Percentiles rank a stretch among this genome's conserved stretches.
phyloP scores from a whole-genome alignment of 495 filamentous ascomycete species.

The Sordaria brevicollis region DNA sequence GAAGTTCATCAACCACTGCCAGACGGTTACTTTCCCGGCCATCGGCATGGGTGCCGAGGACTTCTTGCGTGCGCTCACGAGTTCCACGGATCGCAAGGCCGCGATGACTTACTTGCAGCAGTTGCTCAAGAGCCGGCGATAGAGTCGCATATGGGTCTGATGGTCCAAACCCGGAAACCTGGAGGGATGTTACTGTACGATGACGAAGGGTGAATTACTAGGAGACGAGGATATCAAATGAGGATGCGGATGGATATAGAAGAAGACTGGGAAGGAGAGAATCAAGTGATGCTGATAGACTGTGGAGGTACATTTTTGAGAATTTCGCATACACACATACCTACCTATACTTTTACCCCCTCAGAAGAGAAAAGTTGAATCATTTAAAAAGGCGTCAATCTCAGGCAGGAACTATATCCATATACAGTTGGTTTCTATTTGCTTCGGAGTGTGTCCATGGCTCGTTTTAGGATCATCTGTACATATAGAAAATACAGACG shows the following conservation, averaged over 20 bases:
- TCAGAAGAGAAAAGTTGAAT: neutral
- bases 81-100: conserved; percentile 35
- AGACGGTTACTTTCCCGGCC: conserved; percentile 36
- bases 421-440: neutral
- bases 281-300: neutral
- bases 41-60: conserved; percentile 37
- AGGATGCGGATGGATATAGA: neutral
- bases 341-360: neutral
- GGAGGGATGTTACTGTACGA: neutral
- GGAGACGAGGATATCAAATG: neutral
- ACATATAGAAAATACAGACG: neutral
- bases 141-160: conserved; percentile 3
- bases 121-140: conserved; percentile 29
- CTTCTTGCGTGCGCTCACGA: conserved; percentile 40
- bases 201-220: neutral
- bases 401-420: neutral
- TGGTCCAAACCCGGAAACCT: neutral
- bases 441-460: neutral
- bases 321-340: neutral
- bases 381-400: neutral
- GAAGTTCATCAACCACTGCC: conserved; percentile 38
- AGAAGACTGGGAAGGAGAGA: neutral
- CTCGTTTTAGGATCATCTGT: neutral
- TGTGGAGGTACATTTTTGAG: neutral
- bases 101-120: conserved; percentile 38